phyloP scores from a whole-genome alignment of 2,329 filamentous ascomycete genomes.

The Plectosphaerella plurivora region DNA sequence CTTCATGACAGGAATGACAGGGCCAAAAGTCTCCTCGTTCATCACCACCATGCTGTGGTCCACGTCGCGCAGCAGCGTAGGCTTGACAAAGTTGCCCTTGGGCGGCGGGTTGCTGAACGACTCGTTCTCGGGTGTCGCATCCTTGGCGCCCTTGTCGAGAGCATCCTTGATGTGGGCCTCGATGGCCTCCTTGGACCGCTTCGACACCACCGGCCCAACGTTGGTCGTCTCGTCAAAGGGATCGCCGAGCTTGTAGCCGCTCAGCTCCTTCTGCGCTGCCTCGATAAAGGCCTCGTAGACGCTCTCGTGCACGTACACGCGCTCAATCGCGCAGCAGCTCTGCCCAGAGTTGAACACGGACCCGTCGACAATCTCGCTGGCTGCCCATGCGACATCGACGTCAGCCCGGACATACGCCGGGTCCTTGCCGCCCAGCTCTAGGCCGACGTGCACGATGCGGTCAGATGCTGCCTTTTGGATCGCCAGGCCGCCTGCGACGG shows the following conservation, averaged over 20 bases:
- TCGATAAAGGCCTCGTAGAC: slow-evolving; percentile 80
- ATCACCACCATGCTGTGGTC: slow-evolving; percentile 83
- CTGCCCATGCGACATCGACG: slow-evolving; percentile 85
- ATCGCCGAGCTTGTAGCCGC: slow-evolving; percentile 82
- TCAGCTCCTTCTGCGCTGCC: slow-evolving; percentile 74
- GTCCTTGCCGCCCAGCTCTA: slow-evolving; percentile 94
- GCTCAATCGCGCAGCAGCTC: slow-evolving; percentile 90
- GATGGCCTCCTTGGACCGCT: slow-evolving; percentile 71
- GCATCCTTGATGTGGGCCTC: slow-evolving; percentile 78
- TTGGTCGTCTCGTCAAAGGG: slow-evolving; percentile 75
- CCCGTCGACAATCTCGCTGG: slow-evolving; percentile 91
- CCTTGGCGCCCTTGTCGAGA: slow-evolving; percentile 74
- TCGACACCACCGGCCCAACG: slow-evolving; percentile 84
- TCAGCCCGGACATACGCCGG: slow-evolving; percentile 84
- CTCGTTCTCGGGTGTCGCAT: slow-evolving; percentile 77
- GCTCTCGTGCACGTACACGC: slow-evolving; percentile 83
- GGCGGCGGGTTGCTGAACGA: slow-evolving; percentile 67
- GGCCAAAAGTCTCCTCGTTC: slow-evolving; percentile 93
- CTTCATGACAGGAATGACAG: slow-evolving; percentile 85
- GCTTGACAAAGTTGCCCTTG: slow-evolving; percentile 86
- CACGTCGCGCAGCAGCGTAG: slow-evolving; percentile 75
- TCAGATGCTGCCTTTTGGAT: slow-evolving; percentile 82
- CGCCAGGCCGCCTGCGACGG: slow-evolving; percentile 79
- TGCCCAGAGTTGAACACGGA: slow-evolving; percentile 99
- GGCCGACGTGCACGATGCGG: slow-evolving; percentile 77